A percentile compares a stretch with the other conserved stretches of the same genome.
Conservation (phyloP, 768 basidiomycete genomes). For the Rhodotorula sphaerocarpa region DNA sequence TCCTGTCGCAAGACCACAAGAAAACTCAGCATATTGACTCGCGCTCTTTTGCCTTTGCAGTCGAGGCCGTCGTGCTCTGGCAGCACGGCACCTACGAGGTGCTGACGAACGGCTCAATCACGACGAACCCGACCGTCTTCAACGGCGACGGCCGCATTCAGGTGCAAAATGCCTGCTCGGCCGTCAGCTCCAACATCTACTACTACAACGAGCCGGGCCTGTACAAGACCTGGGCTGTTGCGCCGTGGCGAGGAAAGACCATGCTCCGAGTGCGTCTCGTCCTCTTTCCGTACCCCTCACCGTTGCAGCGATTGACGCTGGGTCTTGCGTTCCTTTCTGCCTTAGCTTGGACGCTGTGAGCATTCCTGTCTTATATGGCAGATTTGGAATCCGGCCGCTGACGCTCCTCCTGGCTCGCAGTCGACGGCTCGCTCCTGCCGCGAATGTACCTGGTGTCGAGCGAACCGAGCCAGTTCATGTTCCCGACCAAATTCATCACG, state of each 20-base stretch:
- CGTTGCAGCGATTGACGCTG: too few relatives aligned
- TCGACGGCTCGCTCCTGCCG: slow-evolving; percentile 66
- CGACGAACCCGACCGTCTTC: slow-evolving; percentile 54
- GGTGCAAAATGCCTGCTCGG: slow-evolving; percentile 80
- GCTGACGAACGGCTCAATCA: slow-evolving; percentile 67
- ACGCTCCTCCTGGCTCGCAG: not conserved
- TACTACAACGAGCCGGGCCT: slow-evolving; percentile 66
- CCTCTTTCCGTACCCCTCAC: not conserved
- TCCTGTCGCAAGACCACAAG: too few relatives aligned
- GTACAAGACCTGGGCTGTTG: slow-evolving; percentile 62
- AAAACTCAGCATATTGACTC: not conserved
- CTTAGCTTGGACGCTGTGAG: slow-evolving; percentile 55
- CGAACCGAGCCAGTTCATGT: slow-evolving; percentile 24
- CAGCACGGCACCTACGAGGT: slow-evolving; percentile 68
- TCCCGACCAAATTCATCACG: slow-evolving; percentile 9
- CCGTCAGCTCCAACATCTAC: slow-evolving; percentile 74
- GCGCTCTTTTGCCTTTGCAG: not conserved
- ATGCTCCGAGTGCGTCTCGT: slow-evolving; percentile 50
- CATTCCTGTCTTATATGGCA: not conserved
- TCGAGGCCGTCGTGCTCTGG: slow-evolving; percentile 68
- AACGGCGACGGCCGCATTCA: slow-evolving; percentile 59
- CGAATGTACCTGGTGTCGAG: slow-evolving; percentile 52
- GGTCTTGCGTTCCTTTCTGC: not conserved
- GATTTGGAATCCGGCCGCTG: not conserved
- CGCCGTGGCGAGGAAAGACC: slow-evolving; percentile 47